Base-by-base conservation (phyloP, 73 alveolate species). In the Symbiodinium natans region DNA sequence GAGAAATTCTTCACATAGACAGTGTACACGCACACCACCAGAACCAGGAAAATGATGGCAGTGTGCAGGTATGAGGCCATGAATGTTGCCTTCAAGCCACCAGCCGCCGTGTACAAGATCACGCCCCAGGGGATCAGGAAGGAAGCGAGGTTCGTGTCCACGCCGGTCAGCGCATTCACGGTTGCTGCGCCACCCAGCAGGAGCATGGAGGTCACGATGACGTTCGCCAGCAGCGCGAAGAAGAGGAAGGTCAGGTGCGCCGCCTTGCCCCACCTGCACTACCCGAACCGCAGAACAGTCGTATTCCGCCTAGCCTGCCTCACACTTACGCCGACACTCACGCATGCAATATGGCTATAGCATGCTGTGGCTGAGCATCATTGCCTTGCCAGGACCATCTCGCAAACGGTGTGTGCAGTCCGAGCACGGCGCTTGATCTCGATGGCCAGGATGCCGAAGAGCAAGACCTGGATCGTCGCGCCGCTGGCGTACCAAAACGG, bases 11-110 rank as follows among this genome's bases (percentile, higher is more conserved):
- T 71, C 38, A 71, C 77, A 54, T 92, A 92, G 74, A 92, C 92
- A 7, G 98, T 77, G 98, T 46, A 92, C 33, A 52, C 75, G 40
- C 84, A 92, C 29, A 92, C 43, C 92, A 92, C 82, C 85, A 92
- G 98, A 43, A 80, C 83, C 21, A 80, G 40, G 92, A 92, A 92
- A 52, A 92, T 92, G 92, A 92, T 80, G 83, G 92, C 83, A 27
- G 98, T 92, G 73, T 92, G 92, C 34, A 92, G 68, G 84, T 92
- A 92, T 38, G 98, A 75, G 29, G 98, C 92, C 82, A 92, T 38
- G 98, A 92, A 92, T n/a, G 98, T 92, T 33, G 98, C 98, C 41
- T 77, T 74, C 71, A 92, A 46, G 46, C 98, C 98, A 36, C 98
- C 98, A 11, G 82, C 82, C 39, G 85, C 83, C 1, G 98, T 92